Evolutionary conservation across 78 protist genomes (phyloP), one percentile per base, ranked within the genome.

Genomic region (Tieghemostelium lacteum): DNA sequence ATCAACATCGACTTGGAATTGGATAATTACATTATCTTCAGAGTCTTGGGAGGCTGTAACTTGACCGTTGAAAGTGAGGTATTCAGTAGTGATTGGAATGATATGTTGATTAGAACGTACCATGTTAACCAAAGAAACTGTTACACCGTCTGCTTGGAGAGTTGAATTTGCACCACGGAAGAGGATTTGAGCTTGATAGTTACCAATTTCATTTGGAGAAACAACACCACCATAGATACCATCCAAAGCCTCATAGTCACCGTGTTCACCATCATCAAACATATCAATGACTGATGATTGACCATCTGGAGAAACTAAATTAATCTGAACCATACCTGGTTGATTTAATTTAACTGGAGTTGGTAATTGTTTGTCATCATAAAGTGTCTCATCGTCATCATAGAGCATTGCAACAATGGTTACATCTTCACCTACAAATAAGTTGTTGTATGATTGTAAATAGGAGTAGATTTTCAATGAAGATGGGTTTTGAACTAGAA

Each of bases 201-300:
- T 65, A 37, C 94, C 94, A 22, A 29, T 60, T 60, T 89, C 89
- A 45, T 26, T n/a, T 29, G 78, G 87, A 6, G n/a, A 28, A 20
- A 77, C 28, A 17, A 50, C 36, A 31, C 63, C 94, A 58, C 85
- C 94, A 14, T 62, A 89, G 22, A 89, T 1, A 57, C 94, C 94
- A 62, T 89, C 94, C 8, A 71, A 33, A 12, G 94, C 87, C 10
- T 28, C 45, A 33, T 33, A 64, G 42, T 75, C 88, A 36, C 54
- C 60, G 55, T 89, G 94, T 2, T 70, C 34, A 69, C 94, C 94
- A 85, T 89, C 94, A 40, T 89, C 94, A 42, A 28, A 49, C 94
- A 89, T 89, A 31, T 24, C 36, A 60, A 89, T 54, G 10, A 65
- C 36, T 37, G 45, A 29, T 22, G 33, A 26, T 39, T 69, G 54